A percentile compares a stretch with the other conserved stretches of the same genome.
These are phyloP conservation scores for Daldinia childiae DNA, from an alignment of 495 filamentous ascomycete genomes.

Conservation along the genomic window DNA sequence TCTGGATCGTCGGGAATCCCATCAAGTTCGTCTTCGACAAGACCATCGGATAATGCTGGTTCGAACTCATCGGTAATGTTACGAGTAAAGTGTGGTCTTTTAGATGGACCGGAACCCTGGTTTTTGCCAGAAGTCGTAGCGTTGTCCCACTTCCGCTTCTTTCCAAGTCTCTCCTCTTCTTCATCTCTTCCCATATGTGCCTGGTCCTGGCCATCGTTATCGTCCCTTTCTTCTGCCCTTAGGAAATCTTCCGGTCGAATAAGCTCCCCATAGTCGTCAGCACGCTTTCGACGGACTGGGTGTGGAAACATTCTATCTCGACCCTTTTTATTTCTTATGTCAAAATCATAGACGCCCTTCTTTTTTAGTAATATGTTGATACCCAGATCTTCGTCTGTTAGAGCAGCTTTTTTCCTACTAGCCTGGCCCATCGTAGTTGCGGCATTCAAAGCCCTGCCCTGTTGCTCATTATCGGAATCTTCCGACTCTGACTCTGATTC, in stretches of 20 bases:
- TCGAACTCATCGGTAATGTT: slow-evolving; percentile 54
- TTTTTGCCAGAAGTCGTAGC: slow-evolving; percentile 57
- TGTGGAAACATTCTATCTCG: slow-evolving; percentile 93
- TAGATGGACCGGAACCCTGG: slow-evolving; percentile 46
- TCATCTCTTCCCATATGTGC: slow-evolving; percentile 55
- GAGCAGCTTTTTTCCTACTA: slow-evolving; percentile 79
- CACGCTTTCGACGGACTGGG: slow-evolving; percentile 77
- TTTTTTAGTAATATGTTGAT: slow-evolving; percentile 90
- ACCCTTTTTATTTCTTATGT: slow-evolving; percentile 92
- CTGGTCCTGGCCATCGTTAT: slow-evolving; percentile 71
- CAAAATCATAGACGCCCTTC: slow-evolving; percentile 88
- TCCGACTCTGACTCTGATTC: slow-evolving; percentile 84
- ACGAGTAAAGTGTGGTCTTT: slow-evolving; percentile 51
- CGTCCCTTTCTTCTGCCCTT: slow-evolving; percentile 91
- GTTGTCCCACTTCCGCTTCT: slow-evolving; percentile 95
- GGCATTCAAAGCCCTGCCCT: slow-evolving; percentile 90
- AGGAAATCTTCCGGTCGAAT: slow-evolving; percentile 94
- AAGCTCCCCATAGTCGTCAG: slow-evolving; percentile 91
- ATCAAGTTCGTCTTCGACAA: slow-evolving; percentile 61
- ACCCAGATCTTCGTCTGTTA: slow-evolving; percentile 87
- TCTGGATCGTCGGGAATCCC: slow-evolving; percentile 65
- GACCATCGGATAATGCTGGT: slow-evolving; percentile 51
- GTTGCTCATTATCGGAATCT: slow-evolving; percentile 87
- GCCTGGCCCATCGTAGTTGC: slow-evolving; percentile 82
- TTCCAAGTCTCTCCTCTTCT: slow-evolving; percentile 75